Percentiles rank a stretch among this genome's conserved stretches.
Evolutionary conservation across 768 basidiomycete species (phyloP).

Genomic region (Russula virescens): DNA sequence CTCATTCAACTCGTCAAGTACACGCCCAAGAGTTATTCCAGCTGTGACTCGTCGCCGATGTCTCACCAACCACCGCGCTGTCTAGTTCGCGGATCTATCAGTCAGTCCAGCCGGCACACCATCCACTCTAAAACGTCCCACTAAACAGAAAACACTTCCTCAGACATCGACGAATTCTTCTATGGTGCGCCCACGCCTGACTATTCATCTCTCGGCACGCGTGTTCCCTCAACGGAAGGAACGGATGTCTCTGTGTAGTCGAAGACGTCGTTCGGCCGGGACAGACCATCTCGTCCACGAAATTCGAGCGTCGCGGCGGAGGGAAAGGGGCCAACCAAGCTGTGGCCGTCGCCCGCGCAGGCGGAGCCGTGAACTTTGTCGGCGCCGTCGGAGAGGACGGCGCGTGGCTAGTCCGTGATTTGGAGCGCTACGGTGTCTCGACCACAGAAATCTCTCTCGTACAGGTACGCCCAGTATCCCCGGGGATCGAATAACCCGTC

Average conservation of each 20-base stretch:
- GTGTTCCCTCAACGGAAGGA: not conserved
- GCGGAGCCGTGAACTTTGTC: conserved; percentile 42
- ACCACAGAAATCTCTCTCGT: conserved; percentile 35
- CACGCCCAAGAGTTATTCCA: not conserved
- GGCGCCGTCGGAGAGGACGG: conserved; percentile 54
- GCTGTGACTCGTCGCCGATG: not conserved
- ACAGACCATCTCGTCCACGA: conserved; percentile 52
- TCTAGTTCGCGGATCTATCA: conserved; percentile 13
- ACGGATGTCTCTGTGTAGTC: conserved; percentile 33
- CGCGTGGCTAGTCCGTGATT: conserved; percentile 40
- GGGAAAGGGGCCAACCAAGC: conserved; percentile 66
- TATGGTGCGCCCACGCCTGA: conserved; percentile 34
- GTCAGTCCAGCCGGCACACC: not conserved
- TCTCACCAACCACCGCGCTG: not conserved
- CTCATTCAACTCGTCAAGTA: too few relatives aligned
- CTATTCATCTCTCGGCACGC: not conserved
- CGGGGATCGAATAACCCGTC: too few relatives aligned
- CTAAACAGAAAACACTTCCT: not conserved
- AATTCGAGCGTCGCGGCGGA: conserved; percentile 45
- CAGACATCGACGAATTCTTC: conserved; percentile 57
- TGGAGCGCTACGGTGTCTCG: conserved; percentile 38
- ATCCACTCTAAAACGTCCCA: not conserved
- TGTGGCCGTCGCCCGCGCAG: conserved; percentile 49
- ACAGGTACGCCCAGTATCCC: conserved; percentile 30
- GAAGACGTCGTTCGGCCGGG: conserved; percentile 49